phyloP scores from a whole-genome alignment of 495 filamentous ascomycete genomes.

The Penicillium waksmanii region DNA sequence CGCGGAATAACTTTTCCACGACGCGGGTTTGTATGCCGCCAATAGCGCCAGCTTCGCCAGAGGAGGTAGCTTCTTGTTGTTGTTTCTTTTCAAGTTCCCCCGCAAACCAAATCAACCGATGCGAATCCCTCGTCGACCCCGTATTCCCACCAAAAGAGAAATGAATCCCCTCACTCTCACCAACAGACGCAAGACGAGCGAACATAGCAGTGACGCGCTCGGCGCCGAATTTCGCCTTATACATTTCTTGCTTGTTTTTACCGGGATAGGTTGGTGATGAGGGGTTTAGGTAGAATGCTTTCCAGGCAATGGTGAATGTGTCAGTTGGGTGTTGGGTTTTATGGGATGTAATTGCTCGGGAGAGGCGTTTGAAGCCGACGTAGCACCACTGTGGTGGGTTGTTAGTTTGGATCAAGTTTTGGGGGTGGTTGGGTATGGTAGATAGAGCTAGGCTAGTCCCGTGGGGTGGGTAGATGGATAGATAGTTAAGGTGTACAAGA shows the following conservation, averaged over 20 bases:
- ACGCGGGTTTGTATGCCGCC: conserved; percentile 61
- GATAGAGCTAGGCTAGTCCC: no score
- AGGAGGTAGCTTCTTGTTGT: conserved; percentile 29
- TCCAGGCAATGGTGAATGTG: conserved; percentile 73
- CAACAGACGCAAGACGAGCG: conserved; percentile 58
- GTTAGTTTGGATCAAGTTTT: no score
- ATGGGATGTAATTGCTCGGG: conserved; percentile 69
- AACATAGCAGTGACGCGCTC: conserved; percentile 60
- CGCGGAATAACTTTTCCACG: conserved; percentile 68
- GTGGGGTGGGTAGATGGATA: no score
- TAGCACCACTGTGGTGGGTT: conserved; percentile 64
- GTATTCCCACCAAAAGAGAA: conserved; percentile 75
- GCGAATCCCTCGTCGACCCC: conserved; percentile 78
- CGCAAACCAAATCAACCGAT: conserved; percentile 73
- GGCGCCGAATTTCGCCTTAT: conserved; percentile 60
- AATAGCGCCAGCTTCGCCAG: conserved; percentile 9
- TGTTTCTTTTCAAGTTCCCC: conserved; percentile 54
- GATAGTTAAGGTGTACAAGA: no score
- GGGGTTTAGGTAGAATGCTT: conserved; percentile 81
- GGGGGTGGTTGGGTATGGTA: conserved; percentile 5
- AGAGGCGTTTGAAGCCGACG: conserved; percentile 76
- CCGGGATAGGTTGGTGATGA: conserved; percentile 55
- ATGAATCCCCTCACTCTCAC: conserved; percentile 66
- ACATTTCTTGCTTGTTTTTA: conserved; percentile 60
- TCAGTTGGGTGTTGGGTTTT: conserved; percentile 61